A percentile compares a stretch with the other conserved stretches of the same genome.
Conservation (phyloP, 2,329 filamentous ascomycete species). For the Colletotrichum tofieldiae region DNA sequence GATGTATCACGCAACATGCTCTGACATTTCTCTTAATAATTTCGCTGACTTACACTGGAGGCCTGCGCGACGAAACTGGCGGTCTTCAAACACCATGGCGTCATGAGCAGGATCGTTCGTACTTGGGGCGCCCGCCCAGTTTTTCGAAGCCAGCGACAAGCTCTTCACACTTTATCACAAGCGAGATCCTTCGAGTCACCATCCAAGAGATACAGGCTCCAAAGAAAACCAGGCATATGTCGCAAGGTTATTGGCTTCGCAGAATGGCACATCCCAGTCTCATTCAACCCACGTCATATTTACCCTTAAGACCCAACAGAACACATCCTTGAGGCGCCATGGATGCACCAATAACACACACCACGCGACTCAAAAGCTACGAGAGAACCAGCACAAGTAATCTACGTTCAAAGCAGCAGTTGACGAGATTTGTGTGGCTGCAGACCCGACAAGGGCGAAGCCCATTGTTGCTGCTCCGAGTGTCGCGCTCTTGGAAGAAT, state of each 20-base stretch:
- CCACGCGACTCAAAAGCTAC: background rate
- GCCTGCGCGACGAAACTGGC: too few species aligned
- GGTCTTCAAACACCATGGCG: too few species aligned
- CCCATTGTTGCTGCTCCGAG: background rate
- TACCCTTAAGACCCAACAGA: background rate
- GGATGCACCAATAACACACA: background rate
- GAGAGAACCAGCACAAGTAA: background rate
- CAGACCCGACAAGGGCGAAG: conserved; percentile 1
- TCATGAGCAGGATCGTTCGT: too few species aligned
- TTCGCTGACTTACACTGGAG: too few species aligned
- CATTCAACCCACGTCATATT: conserved; percentile 7
- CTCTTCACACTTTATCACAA: background rate
- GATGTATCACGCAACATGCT: too few species aligned
- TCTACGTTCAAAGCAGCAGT: conserved; percentile 14
- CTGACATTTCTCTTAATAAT: too few species aligned
- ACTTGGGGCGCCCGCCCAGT: too few species aligned
- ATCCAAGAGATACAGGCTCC: background rate
- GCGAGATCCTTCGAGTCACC: conserved; percentile 2
- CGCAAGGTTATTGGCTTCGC: background rate
- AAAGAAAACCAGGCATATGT: background rate
- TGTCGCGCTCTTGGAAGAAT: background rate
- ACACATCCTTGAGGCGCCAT: conserved; percentile 5
- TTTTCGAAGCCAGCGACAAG: too few species aligned
- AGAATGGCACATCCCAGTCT: background rate
- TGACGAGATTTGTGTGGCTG: conserved; percentile 34